A percentile compares a stretch with the other conserved stretches of the same genome.
Evolutionary conservation across 345 rosid species (phyloP).

Genomic region (Sonneratia caseolaris): DNA sequence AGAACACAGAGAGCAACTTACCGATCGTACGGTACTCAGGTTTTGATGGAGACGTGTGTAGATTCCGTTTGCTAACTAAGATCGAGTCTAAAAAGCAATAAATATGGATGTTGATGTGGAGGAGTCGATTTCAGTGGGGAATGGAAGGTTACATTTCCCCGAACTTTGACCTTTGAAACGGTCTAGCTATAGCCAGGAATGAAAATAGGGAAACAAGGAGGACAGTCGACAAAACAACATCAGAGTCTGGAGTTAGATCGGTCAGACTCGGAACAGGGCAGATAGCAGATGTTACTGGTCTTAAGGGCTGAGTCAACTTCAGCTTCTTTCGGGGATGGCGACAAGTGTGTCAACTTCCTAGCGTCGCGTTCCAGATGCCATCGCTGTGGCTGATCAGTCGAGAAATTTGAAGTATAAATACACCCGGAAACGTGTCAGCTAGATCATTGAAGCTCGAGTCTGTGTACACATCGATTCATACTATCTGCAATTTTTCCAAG

Average conservation of each 20-base stretch:
- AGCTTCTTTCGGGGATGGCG: background rate
- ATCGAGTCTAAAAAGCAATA: no score
- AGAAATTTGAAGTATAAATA: background rate
- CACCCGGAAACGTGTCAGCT: background rate
- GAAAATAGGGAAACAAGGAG: background rate
- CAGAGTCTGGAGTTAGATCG: no score
- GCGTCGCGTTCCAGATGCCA: background rate
- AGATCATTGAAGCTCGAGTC: background rate
- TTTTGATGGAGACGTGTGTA: no score
- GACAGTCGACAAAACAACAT: background rate
- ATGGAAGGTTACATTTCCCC: no score
- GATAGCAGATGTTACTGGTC: background rate
- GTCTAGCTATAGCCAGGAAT: background rate
- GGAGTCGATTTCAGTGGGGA: no score
- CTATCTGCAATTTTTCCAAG: background rate
- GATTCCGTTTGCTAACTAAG: no score
- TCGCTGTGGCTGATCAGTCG: background rate
- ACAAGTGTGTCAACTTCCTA: slow-evolving; percentile 2
- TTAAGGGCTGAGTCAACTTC: background rate
- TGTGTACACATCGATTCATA: background rate
- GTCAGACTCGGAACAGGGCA: background rate
- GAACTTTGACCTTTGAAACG: background rate
- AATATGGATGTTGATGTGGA: no score
- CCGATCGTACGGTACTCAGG: no score
- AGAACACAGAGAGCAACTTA: no score